phyloP scores from a whole-genome alignment of 129 eudicot species.

The Dittrichia graveolens region DNA sequence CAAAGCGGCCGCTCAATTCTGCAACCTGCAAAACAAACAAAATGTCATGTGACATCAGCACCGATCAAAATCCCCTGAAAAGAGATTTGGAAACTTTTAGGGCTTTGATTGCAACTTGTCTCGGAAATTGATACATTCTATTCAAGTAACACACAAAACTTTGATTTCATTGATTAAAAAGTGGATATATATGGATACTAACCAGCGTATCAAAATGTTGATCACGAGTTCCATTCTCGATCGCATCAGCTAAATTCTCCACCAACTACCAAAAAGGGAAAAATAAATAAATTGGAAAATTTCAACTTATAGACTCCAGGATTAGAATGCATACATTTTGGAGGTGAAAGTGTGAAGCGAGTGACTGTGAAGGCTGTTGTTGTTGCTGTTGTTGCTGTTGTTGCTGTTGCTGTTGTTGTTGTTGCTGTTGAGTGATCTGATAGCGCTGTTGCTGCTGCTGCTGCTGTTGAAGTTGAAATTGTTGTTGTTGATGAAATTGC shows the following conservation, averaged over 20 bases:
- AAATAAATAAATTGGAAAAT: neutral
- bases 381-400: constrained; percentile 46
- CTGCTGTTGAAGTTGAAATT: constrained; percentile 49
- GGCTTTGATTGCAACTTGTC: neutral
- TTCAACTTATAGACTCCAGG: neutral
- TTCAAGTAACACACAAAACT: constrained; percentile 1
- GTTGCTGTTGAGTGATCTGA: constrained; percentile 46
- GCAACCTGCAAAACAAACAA: constrained; percentile 50
- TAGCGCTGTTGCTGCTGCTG: constrained; percentile 40
- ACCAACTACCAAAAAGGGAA: constrained; percentile 55
- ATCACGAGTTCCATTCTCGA: constrained; percentile 90
- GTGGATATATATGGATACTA: constrained; percentile 12
- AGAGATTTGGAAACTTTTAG: constrained; percentile 6
- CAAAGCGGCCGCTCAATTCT: constrained; percentile 82
- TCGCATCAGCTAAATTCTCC: constrained; percentile 86
- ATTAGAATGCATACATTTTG: constrained; percentile 46
- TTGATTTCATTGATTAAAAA: neutral
- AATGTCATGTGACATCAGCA: constrained; percentile 29
- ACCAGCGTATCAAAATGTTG: constrained; percentile 94
- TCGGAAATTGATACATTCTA: neutral
- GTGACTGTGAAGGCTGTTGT: constrained; percentile 63
- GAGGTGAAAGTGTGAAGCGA: constrained; percentile 94
- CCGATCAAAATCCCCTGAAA: neutral
- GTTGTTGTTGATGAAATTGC: constrained; percentile 44
- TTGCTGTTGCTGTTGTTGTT: constrained; percentile 44